These are phyloP conservation scores for Pisolithus albus DNA, from an alignment of 768 basidiomycete species.

Conservation along the genomic window DNA sequence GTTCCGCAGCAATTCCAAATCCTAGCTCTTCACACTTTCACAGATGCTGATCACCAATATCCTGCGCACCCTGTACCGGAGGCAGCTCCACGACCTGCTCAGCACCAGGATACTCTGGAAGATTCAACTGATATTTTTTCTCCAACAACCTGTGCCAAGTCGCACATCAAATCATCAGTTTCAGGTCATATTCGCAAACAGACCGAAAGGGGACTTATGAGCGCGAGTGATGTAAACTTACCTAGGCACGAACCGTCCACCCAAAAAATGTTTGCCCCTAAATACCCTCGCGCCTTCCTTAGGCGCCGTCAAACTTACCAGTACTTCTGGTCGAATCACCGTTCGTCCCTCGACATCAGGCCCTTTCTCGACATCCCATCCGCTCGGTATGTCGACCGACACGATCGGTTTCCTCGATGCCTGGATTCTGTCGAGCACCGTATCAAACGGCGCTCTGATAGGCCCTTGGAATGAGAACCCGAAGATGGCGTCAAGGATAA, in stretches of 20 bases:
- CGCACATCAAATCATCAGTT: background rate
- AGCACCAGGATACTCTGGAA: slow-evolving; percentile 73
- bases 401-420: slow-evolving; percentile 72
- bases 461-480: slow-evolving; percentile 97
- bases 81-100: slow-evolving; percentile 74
- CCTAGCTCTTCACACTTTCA: too few species aligned
- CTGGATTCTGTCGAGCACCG: slow-evolving; percentile 59
- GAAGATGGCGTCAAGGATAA: slow-evolving; percentile 93
- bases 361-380: slow-evolving; percentile 91
- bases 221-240: slow-evolving; percentile 33
- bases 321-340: slow-evolving; percentile 67
- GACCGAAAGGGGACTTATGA: background rate
- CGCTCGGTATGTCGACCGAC: slow-evolving; percentile 93
- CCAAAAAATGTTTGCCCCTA: slow-evolving; percentile 83
- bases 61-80: too few species aligned
- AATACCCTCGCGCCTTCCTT: slow-evolving; percentile 80
- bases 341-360: slow-evolving; percentile 35
- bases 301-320: slow-evolving; percentile 90
- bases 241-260: slow-evolving; percentile 90
- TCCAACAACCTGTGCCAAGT: slow-evolving; percentile 49
- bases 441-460: slow-evolving; percentile 81
- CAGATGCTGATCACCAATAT: too few species aligned
- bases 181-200: background rate
- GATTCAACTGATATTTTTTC: slow-evolving; percentile 67
- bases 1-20: too few species aligned